phyloP scores from a whole-genome alignment of 306 rosid genomes.

The Pyrus communis region DNA sequence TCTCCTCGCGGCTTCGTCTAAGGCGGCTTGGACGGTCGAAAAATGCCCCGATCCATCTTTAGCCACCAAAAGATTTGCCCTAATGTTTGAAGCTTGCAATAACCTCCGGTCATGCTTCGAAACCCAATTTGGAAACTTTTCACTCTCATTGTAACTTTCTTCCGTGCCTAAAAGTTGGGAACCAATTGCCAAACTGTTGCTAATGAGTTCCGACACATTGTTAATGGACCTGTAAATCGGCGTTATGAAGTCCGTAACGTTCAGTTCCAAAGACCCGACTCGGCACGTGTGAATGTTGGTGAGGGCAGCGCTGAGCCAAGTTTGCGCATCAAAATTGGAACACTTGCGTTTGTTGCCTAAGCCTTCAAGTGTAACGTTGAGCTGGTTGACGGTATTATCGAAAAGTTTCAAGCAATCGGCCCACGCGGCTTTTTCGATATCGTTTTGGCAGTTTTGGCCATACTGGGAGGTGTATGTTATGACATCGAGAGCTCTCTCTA shows the following conservation, averaged over 20 bases:
- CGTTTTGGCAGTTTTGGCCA: conserved; percentile 3
- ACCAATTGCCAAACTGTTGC: conserved; percentile 62
- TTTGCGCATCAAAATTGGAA: conserved; percentile 64
- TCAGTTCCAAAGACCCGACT: conserved; percentile 42
- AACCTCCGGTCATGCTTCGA: conserved; percentile 38
- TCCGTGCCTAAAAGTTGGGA: conserved; percentile 23
- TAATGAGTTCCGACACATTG: conserved; percentile 60
- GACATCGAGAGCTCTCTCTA: conserved; percentile 36
- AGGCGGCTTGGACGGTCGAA: conserved; percentile 58
- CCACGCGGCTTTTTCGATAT: conserved; percentile 35
- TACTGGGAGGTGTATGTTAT: conserved; percentile 1
- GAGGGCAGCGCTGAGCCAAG: conserved; percentile 86
- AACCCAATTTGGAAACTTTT: conserved; percentile 55
- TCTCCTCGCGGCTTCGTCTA: conserved; percentile 55
- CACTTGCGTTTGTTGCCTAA: conserved; percentile 12
- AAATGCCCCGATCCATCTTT: conserved; percentile 80
- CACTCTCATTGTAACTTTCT: background rate
- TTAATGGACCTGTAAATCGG: conserved; percentile 17
- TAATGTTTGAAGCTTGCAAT: conserved; percentile 26
- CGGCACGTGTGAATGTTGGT: conserved; percentile 61
- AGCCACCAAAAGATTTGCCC: conserved; percentile 59
- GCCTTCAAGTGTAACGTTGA: conserved; percentile 50
- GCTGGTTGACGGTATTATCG: conserved; percentile 45
- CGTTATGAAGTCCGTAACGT: conserved; percentile 26
- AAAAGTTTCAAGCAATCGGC: conserved; percentile 62